Conservation (phyloP, 495 filamentous ascomycete species). For the Pyrenula aspistea region DNA sequence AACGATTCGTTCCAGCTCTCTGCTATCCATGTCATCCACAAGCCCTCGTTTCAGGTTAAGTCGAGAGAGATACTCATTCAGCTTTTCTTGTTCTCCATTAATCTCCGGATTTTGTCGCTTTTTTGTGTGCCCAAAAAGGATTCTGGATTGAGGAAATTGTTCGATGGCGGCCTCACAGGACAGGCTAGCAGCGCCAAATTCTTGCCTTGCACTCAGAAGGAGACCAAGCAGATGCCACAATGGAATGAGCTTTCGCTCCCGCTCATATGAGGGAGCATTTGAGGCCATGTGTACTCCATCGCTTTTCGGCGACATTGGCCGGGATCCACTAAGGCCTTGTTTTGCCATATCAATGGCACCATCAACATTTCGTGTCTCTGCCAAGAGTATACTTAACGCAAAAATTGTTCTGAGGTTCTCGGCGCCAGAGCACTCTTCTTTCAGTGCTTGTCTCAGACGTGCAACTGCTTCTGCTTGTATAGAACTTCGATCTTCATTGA, state of each 20-base stretch:
- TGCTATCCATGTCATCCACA: slow-evolving; percentile 60
- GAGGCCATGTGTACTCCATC: slow-evolving; percentile 7
- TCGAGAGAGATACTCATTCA: not conserved
- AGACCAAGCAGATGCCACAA: slow-evolving; percentile 79
- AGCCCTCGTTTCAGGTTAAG: slow-evolving; percentile 28
- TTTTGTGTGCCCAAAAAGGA: slow-evolving; percentile 39
- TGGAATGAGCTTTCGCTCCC: slow-evolving; percentile 28
- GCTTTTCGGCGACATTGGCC: slow-evolving; percentile 14
- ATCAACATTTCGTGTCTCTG: slow-evolving; percentile 66
- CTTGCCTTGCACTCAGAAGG: slow-evolving; percentile 73
- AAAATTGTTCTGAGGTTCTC: slow-evolving; percentile 62
- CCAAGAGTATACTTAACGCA: slow-evolving; percentile 64
- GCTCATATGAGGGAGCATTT: slow-evolving; percentile 11
- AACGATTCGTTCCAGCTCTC: slow-evolving; percentile 70
- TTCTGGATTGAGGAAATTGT: slow-evolving; percentile 51
- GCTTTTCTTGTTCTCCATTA: not conserved
- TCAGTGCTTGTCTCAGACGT: slow-evolving; percentile 58
- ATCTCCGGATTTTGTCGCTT: slow-evolving; percentile 7
- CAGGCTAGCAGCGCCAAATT: slow-evolving; percentile 65
- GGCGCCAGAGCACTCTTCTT: slow-evolving; percentile 47
- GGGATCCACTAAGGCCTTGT: slow-evolving; percentile 30
- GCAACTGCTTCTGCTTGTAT: slow-evolving; percentile 62
- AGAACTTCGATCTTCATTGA: slow-evolving; percentile 53
- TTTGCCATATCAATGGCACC: slow-evolving; percentile 68
- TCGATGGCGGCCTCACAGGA: slow-evolving; percentile 86